Conservation (phyloP, 2,329 filamentous ascomycete genomes). For the Bipolaris gigantea region DNA sequence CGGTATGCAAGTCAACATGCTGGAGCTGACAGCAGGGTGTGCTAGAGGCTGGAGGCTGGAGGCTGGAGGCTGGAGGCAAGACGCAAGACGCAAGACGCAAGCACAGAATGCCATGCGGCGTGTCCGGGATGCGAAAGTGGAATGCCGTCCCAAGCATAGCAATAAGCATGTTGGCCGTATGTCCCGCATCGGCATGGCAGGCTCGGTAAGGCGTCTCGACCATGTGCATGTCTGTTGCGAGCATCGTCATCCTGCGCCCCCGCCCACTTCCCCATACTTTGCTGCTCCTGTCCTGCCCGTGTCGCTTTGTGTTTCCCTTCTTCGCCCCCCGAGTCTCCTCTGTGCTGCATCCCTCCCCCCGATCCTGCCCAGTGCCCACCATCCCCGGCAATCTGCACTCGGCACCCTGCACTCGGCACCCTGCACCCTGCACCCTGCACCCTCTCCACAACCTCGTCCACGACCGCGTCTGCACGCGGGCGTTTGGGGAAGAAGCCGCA, state of each 20-base stretch:
- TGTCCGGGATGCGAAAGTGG: background rate
- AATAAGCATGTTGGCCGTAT: no score
- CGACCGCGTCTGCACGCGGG: background rate
- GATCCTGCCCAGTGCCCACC: background rate
- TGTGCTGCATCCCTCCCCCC: background rate
- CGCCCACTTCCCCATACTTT: constrained; percentile 7
- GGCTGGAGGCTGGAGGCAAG: constrained; percentile 9
- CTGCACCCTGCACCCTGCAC: background rate
- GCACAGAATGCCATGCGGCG: background rate
- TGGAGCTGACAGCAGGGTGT: constrained; percentile 23
- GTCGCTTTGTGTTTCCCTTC: background rate
- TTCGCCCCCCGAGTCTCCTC: background rate
- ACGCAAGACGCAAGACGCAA: no score
- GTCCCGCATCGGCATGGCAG: background rate
- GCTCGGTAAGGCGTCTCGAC: constrained; percentile 6
- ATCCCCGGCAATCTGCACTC: background rate
- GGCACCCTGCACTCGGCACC: background rate
- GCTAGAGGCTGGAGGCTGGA: constrained; percentile 9
- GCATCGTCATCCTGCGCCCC: constrained; percentile 12
- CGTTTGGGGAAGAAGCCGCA: background rate
- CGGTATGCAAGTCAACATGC: constrained; percentile 37
- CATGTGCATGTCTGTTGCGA: constrained; percentile 7
- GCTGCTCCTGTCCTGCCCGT: background rate
- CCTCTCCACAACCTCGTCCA: background rate
- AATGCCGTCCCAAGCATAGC: background rate